Evolutionary conservation across 2,329 filamentous ascomycete species (phyloP), one percentile per base, ranked within the genome.

Genomic region (Fusarium armeniacum): DNA sequence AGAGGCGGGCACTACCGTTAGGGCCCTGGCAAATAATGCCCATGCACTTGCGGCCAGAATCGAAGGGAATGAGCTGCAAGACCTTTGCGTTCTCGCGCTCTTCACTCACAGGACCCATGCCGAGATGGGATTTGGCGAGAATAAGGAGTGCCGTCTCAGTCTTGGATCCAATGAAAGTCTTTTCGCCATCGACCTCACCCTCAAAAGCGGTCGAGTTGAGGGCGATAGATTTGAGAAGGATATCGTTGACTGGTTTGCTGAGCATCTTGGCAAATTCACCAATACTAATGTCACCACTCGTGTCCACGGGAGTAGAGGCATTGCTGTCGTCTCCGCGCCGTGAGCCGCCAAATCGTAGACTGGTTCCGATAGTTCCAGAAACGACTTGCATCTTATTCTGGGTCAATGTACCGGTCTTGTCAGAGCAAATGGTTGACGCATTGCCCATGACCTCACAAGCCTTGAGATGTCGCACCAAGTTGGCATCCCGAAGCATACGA

Each of bases 381-480:
- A 91, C 88, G 16, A 91, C 86, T 62, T 87, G 87, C 89, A 91
- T 91, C 78, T 89, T 89, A 76, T 90, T 90, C 75, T 90, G 88
- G 1, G 89, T 91, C 51, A 91, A 79, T 7, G 89, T 91, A 47
- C 89, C 89, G 0, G 89, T 91, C 79, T 91, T 91, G 80, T 91
- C 89, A 1, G 88, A 90, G 79, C 89, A 91, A 52, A 91, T 90
- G 0, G 87, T 89, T 1, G 90, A 92, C 9, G 91, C 91, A 74
- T 93, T 93, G 54, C 91, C 91, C 91, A 93, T 93, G 46, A 92
- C 92, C 78, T 93, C 91, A 73, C 91, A 93, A 24, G 91, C 90
- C 74, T 92, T 91, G 59, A 94, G 84, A 60, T 93, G 90, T 36
- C 91, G 89, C 45, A 93, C 91, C 62, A 94, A 81, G 73, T 93